These are phyloP conservation scores for Colletotrichum paranaense DNA, from an alignment of 2,329 filamentous ascomycete genomes.

Conservation along the genomic window DNA sequence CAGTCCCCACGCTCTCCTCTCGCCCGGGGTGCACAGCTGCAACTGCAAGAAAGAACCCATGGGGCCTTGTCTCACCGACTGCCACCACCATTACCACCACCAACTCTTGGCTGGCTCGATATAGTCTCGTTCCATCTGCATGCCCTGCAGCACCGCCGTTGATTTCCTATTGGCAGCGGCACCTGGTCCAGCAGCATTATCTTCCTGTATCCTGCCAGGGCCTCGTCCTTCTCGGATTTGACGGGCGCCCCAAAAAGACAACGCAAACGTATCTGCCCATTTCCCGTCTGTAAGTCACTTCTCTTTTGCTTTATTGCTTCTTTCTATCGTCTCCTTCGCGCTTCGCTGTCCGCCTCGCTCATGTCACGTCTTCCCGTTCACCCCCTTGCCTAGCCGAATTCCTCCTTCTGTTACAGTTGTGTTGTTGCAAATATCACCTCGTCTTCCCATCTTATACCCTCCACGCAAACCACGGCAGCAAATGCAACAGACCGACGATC, in stretches of 20 bases:
- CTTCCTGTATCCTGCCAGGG: neutral
- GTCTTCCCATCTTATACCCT: neutral
- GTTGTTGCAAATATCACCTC: neutral
- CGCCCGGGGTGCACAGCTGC: neutral
- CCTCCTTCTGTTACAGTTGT: neutral
- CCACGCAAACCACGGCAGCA: neutral
- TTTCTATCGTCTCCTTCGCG: neutral
- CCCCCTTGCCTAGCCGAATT: neutral
- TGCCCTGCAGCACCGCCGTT: slow-evolving; percentile 20
- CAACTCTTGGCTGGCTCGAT: slow-evolving; percentile 15
- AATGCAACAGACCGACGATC: neutral
- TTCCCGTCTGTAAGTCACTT: neutral
- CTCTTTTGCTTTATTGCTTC: neutral
- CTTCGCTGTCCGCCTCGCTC: neutral
- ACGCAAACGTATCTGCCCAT: neutral
- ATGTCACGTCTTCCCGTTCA: neutral
- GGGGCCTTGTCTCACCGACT: neutral
- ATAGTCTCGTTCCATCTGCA: slow-evolving; percentile 32
- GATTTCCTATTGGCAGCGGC: slow-evolving; percentile 25
- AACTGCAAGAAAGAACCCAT: neutral
- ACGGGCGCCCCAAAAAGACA: slow-evolving; percentile 4
- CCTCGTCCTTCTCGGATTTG: slow-evolving; percentile 19
- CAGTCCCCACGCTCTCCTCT: neutral
- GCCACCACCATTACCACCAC: slow-evolving; percentile 5
- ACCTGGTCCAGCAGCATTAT: neutral